phyloP scores from a whole-genome alignment of 176 grass and related monocot species.

The Zoysia japonica region DNA sequence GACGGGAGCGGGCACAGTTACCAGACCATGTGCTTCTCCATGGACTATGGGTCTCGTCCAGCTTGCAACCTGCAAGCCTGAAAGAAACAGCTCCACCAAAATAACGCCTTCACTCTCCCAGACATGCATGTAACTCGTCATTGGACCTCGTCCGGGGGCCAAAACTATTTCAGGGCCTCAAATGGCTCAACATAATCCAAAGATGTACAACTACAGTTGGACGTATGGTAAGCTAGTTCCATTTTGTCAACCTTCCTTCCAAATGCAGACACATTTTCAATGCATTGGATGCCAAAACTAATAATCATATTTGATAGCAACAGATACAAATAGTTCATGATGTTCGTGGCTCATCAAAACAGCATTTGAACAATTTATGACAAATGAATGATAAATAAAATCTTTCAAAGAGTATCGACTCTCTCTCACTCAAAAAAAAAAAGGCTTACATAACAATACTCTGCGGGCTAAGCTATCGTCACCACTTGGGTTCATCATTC shows the following conservation, averaged over 20 bases:
- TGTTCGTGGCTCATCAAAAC: too few species aligned
- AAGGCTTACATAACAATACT: neutral
- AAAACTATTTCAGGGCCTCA: neutral
- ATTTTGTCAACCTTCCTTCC: neutral
- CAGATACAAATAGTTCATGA: too few species aligned
- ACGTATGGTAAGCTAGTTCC: neutral
- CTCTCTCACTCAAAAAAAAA: neutral
- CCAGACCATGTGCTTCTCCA: neutral
- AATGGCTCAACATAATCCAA: neutral
- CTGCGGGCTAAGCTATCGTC: neutral
- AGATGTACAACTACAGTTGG: neutral
- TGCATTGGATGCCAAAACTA: too few species aligned
- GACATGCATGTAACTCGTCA: too few species aligned
- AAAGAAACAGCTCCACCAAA: neutral
- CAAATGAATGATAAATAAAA: neutral
- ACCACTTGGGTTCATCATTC: neutral
- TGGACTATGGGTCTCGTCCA: neutral
- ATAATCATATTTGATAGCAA: too few species aligned
- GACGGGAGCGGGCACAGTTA: too few species aligned
- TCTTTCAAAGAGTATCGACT: neutral
- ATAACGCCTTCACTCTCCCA: too few species aligned
- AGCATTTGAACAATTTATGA: neutral
- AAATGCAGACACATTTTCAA: neutral
- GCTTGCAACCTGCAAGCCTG: too few species aligned
- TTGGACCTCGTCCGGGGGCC: neutral